Evolutionary conservation across 257 asterid genomes (phyloP).

Genomic region (Coffea canephora): DNA sequence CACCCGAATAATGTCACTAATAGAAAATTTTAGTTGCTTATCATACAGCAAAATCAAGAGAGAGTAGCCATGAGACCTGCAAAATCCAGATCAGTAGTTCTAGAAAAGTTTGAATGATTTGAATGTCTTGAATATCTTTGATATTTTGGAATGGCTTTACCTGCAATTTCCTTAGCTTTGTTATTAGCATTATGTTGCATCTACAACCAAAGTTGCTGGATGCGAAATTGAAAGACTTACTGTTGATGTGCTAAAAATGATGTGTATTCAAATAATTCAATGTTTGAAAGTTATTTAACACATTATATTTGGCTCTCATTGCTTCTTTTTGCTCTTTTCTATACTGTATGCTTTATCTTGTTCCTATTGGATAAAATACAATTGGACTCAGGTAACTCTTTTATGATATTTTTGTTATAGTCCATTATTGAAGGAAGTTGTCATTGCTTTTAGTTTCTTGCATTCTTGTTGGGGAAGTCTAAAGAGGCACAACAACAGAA

Average conservation of each 20-base stretch:
- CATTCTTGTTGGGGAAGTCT: background rate
- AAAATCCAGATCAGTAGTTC: background rate
- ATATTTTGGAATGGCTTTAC: background rate
- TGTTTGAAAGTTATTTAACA: background rate
- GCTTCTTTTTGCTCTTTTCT: background rate
- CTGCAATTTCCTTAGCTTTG: background rate
- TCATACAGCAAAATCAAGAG: no score
- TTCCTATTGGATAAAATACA: background rate
- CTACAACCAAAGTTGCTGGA: background rate
- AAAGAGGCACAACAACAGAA: background rate
- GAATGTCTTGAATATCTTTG: background rate
- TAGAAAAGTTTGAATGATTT: background rate
- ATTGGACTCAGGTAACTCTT: background rate
- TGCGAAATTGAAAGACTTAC: background rate
- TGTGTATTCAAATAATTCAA: background rate
- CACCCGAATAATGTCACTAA: no score
- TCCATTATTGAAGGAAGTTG: background rate
- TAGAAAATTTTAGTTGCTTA: no score
- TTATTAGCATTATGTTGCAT: background rate
- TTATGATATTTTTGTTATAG: background rate
- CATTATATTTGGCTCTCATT: background rate
- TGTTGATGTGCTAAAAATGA: background rate
- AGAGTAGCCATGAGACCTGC: no score
- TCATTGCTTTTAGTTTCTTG: background rate
- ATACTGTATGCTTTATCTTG: background rate